Evolutionary conservation across 2,329 filamentous ascomycete species (phyloP).

Genomic region (Aspergillus caelatus): DNA sequence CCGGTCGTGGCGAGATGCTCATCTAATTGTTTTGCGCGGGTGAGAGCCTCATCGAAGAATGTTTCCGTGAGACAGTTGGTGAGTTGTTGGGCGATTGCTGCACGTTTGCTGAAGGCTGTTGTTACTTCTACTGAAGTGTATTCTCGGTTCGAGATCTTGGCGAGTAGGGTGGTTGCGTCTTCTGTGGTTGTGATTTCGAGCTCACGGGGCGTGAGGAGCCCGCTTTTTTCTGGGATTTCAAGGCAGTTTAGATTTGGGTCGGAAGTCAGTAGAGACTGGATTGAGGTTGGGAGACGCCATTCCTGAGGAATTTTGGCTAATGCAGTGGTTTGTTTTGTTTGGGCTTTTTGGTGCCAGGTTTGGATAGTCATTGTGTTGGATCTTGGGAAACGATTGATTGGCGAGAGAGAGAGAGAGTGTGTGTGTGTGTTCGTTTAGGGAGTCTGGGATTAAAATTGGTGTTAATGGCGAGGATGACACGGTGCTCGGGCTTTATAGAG

Average conservation of each 20-base stretch:
- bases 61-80: conserved; percentile 54
- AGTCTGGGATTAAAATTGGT: too few relatives aligned
- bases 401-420: too few relatives aligned
- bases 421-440: too few relatives aligned
- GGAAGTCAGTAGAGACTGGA: background rate
- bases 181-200: too few relatives aligned
- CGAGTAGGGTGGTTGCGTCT: background rate
- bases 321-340: background rate
- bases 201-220: too few relatives aligned
- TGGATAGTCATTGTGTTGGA: background rate
- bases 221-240: background rate
- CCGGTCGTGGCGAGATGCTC: conserved; percentile 43
- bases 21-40: conserved; percentile 53
- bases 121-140: background rate
- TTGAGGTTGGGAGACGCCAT: background rate
- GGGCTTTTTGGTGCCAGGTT: background rate
- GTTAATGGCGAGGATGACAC: too few relatives aligned
- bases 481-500: too few relatives aligned
- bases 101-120: background rate
- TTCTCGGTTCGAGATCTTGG: background rate
- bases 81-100: conserved; percentile 1
- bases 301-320: background rate
- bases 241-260: background rate
- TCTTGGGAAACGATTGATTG: too few relatives aligned
- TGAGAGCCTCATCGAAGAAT: conserved; percentile 54